Evolutionary conservation across 306 rosid genomes (phyloP).

Genomic region (Pyrus communis): DNA sequence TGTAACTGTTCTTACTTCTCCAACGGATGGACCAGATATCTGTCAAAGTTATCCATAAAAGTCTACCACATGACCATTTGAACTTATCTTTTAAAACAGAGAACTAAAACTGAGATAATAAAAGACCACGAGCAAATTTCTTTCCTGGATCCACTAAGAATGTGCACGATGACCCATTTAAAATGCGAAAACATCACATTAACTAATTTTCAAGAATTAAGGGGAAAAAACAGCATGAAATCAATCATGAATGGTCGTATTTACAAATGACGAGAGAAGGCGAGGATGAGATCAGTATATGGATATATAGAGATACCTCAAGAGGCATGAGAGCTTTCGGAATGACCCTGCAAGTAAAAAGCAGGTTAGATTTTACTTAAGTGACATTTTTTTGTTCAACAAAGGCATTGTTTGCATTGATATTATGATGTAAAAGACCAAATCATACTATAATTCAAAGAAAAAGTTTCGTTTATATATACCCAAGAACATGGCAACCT

Average conservation of each 20-base stretch:
- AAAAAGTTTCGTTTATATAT: conserved; percentile 12
- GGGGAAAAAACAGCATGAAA: neutral
- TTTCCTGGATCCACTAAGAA: neutral
- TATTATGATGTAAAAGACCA: neutral
- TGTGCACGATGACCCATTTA: neutral
- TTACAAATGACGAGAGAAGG: neutral
- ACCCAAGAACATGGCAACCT: conserved; percentile 93
- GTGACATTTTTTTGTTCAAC: conserved; percentile 16
- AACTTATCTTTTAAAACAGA: neutral
- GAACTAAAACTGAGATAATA: neutral
- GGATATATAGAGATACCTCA: conserved; percentile 50
- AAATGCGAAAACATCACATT: neutral
- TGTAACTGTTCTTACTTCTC: conserved; percentile 81
- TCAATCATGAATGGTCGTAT: neutral
- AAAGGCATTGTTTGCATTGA: neutral
- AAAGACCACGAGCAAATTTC: conserved; percentile 2
- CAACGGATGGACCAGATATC: conserved; percentile 90
- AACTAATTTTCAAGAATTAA: neutral
- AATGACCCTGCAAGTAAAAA: conserved; percentile 60
- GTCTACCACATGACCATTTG: conserved; percentile 1
- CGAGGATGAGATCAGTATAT: neutral
- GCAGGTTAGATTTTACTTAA: neutral
- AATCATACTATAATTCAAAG: neutral
- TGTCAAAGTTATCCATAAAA: conserved; percentile 30
- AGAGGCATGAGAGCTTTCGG: conserved; percentile 88